These are phyloP conservation scores for Helianthus tuberosus DNA, from an alignment of 129 eudicot species.

Conservation along the genomic window DNA sequence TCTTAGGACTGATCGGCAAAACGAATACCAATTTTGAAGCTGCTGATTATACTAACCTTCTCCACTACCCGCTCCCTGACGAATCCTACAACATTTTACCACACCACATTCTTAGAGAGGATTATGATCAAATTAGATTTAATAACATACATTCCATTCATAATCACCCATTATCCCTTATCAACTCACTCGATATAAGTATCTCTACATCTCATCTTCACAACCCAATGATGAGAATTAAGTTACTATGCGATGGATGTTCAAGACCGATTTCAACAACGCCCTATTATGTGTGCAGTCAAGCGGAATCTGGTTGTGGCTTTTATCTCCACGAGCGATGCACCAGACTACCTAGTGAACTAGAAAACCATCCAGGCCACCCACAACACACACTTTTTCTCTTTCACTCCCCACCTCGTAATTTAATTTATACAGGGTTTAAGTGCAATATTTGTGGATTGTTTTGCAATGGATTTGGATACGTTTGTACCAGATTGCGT, in stretches of 20 bases:
- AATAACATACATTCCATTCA: background rate
- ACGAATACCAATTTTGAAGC: background rate
- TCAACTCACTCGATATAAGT: background rate
- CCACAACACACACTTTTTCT: too few species aligned
- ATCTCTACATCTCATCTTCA: too few species aligned
- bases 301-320: background rate
- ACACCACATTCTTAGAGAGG: too few species aligned
- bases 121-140: background rate
- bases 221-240: conserved; percentile 15
- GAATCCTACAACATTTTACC: conserved; percentile 24
- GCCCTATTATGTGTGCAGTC: conserved; percentile 3
- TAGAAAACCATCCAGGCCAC: too few species aligned
- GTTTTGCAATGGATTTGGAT: too few species aligned
- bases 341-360: background rate
- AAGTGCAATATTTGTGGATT: too few species aligned
- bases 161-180: background rate
- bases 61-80: background rate
- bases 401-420: too few species aligned
- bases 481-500: too few species aligned
- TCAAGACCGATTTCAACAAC: conserved; percentile 1
- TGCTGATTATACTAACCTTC: background rate
- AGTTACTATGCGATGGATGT: conserved; percentile 17
- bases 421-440: too few species aligned
- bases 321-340: conserved; percentile 24
- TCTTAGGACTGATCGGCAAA: too few species aligned